Evolutionary conservation across 2,329 filamentous ascomycete species (phyloP).

Genomic region (Hymenoscyphus occultus): DNA sequence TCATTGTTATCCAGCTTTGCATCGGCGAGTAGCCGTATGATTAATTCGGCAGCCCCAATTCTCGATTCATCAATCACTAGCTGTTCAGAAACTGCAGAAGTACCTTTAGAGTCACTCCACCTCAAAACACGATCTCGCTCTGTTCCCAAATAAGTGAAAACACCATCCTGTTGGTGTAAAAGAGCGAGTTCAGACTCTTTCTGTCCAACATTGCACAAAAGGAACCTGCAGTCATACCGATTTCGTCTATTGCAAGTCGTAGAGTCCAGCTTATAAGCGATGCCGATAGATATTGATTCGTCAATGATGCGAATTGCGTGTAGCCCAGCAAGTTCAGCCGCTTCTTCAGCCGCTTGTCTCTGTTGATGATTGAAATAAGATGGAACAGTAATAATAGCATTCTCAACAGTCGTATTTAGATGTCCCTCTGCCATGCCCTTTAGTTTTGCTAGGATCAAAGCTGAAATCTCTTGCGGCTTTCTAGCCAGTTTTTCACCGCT

Average conservation of each 20-base stretch:
- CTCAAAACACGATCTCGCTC: slow-evolving; percentile 9
- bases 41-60: background rate
- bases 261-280: slow-evolving; percentile 63
- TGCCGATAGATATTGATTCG: slow-evolving; percentile 78
- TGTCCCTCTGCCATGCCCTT: slow-evolving; percentile 14
- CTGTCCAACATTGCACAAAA: slow-evolving; percentile 15
- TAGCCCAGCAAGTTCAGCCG: slow-evolving; percentile 84
- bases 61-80: background rate
- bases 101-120: slow-evolving; percentile 7
- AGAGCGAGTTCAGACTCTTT: slow-evolving; percentile 15
- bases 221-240: background rate
- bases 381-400: slow-evolving; percentile 63
- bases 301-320: slow-evolving; percentile 96
- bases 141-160: slow-evolving; percentile 15
- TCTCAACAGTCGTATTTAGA: slow-evolving; percentile 1
- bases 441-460: slow-evolving; percentile 16
- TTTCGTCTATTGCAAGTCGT: slow-evolving; percentile 31
- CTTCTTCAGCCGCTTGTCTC: slow-evolving; percentile 94
- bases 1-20: slow-evolving; percentile 13
- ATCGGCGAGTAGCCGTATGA: slow-evolving; percentile 14
- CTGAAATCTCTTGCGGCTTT: slow-evolving; percentile 13
- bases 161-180: slow-evolving; percentile 9
- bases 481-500: background rate
- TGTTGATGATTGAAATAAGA: slow-evolving; percentile 99
- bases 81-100: too few species aligned